Evolutionary conservation across 163 green algal species (phyloP), one percentile per base, ranked within the genome.

Genomic region (Chloroidium sp.): DNA sequence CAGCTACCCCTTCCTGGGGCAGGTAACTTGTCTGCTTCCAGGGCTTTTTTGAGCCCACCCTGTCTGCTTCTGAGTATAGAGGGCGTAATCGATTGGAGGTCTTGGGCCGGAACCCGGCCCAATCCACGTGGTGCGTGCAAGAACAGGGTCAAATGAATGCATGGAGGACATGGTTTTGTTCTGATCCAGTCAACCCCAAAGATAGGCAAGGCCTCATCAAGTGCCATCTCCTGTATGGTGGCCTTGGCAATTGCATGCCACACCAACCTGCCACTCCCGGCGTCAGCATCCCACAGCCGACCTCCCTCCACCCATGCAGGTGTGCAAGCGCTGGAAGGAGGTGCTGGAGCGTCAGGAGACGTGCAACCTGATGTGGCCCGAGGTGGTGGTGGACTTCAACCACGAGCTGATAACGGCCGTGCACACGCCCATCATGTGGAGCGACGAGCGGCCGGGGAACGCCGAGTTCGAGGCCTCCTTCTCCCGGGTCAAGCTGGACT

Each of bases 361-460:
- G 58, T 82, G 86, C 76, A 80, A 84, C 57, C 59, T 76, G 57
- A 82, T 90, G n/a, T 90, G 84, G 85, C 58, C 69, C 1, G 78
- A 86, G 67, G 77, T 90, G 13, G 67, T 82, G 58, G 75, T 92
- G 2, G 90, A 93, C 69, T 90, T 92, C 84, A 87, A 88, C 1
- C 90, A 93, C 61, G 90, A 93, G 84, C 83, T 93, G 12, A 85
- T 93, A 36, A 93, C 90, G 0, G 78, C 85, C 3, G 87, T 93
- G 69, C 90, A 93, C 84, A 89, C 85, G 61, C 90, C 90, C 1
- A 82, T 92, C 8, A 75, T 74, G 0, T 93, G 90, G 90, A 80
- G 13, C 12, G 88, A 92, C 76, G 57, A 79, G 69, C 84, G 87
- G 6, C 89, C 89, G 69, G 84, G 64, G 2, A 80, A 86, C 12